phyloP scores from a whole-genome alignment of 257 asterid genomes.

The Fraxinus quadrangulata region DNA sequence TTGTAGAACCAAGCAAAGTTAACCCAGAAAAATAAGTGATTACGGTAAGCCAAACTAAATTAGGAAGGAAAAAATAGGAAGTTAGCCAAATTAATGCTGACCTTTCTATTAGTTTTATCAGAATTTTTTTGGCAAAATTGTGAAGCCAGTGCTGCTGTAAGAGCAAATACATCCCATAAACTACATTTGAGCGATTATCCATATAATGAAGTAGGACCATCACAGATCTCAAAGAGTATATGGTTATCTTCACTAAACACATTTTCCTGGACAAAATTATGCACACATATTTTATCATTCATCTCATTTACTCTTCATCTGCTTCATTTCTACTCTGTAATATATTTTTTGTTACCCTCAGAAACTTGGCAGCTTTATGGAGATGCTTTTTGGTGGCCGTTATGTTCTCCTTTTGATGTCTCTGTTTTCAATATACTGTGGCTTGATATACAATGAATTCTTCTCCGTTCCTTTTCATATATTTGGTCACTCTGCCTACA shows the following conservation, averaged over 20 bases:
- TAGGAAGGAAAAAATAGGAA: constrained; percentile 15
- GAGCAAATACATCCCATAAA: constrained; percentile 2
- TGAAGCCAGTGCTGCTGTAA: constrained; percentile 1
- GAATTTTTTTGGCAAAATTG: constrained; percentile 2
- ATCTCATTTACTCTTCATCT: constrained; percentile 13
- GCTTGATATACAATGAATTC: constrained; percentile 95
- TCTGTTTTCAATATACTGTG: constrained; percentile 91
- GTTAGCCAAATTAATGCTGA: constrained; percentile 6
- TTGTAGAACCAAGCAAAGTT: constrained; percentile 5
- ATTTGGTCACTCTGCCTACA: constrained; percentile 91
- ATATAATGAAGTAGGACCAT: neutral
- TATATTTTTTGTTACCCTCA: constrained; percentile 41
- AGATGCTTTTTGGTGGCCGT: constrained; percentile 98
- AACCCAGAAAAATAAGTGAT: constrained; percentile 4
- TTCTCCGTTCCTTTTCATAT: constrained; percentile 97
- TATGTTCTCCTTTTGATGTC: constrained; percentile 93
- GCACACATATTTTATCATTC: neutral
- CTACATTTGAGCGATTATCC: neutral
- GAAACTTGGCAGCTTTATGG: constrained; percentile 99
- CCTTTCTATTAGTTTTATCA: constrained; percentile 2
- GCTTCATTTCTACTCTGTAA: constrained; percentile 14
- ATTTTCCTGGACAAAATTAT: neutral
- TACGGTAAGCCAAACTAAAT: constrained; percentile 1
- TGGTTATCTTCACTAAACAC: neutral
- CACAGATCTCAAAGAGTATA: neutral